These are phyloP conservation scores for Aureobasidium melanogenum DNA, from an alignment of 2,329 filamentous ascomycete species.

Conservation along the genomic window DNA sequence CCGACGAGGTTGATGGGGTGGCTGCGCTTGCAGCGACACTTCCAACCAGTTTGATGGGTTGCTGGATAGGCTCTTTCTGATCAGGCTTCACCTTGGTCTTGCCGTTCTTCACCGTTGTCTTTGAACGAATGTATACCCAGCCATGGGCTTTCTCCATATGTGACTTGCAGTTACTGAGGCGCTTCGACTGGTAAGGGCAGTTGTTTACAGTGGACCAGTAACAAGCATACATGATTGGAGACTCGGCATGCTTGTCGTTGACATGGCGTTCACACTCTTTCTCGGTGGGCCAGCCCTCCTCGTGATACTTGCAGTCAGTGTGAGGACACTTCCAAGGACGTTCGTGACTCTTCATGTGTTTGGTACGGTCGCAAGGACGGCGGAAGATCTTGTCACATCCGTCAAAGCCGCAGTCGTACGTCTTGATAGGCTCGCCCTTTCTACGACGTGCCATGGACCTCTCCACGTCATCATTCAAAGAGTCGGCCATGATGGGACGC, in stretches of 20 bases:
- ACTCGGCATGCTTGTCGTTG: slow-evolving; percentile 86
- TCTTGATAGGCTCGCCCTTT: slow-evolving; percentile 61
- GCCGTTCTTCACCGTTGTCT: slow-evolving; percentile 60
- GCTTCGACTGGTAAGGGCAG: slow-evolving; percentile 90
- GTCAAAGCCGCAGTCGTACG: slow-evolving; percentile 52
- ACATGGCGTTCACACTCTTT: slow-evolving; percentile 94
- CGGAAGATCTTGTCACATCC: slow-evolving; percentile 93
- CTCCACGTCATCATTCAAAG: slow-evolving; percentile 73
- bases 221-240: slow-evolving; percentile 77
- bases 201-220: slow-evolving; percentile 50
- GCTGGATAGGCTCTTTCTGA: slow-evolving; percentile 2
- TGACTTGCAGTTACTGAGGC: slow-evolving; percentile 94
- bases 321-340: slow-evolving; percentile 90
- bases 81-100: slow-evolving; percentile 43
- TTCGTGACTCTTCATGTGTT: slow-evolving; percentile 96
- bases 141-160: slow-evolving; percentile 97
- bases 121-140: slow-evolving; percentile 84
- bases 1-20: slow-evolving; percentile 38
- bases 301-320: slow-evolving; percentile 77
- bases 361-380: slow-evolving; percentile 92
- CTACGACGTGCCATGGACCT: slow-evolving; percentile 93
- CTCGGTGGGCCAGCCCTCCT: slow-evolving; percentile 89
- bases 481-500: slow-evolving; percentile 50
- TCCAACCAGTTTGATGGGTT: slow-evolving; percentile 44
- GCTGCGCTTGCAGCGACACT: slow-evolving; percentile 56